phyloP scores from a whole-genome alignment of 495 filamentous ascomycete genomes.

The Darksidea phi region DNA sequence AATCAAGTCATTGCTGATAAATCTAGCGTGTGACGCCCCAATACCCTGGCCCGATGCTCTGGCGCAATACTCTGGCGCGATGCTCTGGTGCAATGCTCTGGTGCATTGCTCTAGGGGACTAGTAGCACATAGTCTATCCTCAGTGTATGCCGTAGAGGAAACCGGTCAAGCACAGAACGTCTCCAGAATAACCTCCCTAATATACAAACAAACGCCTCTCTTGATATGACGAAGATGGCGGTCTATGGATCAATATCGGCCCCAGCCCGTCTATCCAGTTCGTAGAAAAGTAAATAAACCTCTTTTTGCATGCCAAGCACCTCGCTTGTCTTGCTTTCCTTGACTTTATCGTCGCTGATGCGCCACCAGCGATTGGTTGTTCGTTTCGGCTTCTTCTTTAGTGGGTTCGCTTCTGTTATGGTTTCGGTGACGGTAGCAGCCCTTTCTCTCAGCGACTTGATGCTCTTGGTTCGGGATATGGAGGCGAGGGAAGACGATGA shows the following conservation, averaged over 20 bases:
- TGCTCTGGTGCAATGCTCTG: not conserved
- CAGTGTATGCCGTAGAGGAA: no score
- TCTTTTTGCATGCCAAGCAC: constrained; percentile 92
- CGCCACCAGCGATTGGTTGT: constrained; percentile 87
- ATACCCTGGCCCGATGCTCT: no score
- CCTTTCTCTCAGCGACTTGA: constrained; percentile 36
- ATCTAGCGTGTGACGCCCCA: not conserved
- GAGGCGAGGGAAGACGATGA: constrained; percentile 10
- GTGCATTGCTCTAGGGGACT: not conserved
- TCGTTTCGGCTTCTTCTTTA: constrained; percentile 57
- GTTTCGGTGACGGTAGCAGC: constrained; percentile 26
- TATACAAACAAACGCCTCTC: no score
- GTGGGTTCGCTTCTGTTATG: constrained; percentile 19
- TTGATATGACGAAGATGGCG: no score
- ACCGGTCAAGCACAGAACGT: no score
- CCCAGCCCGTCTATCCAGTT: constrained; percentile 57
- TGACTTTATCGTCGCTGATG: constrained; percentile 96
- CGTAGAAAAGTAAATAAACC: constrained; percentile 96
- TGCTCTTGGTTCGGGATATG: constrained; percentile 13
- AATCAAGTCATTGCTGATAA: constrained; percentile 1
- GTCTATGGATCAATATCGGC: not conserved
- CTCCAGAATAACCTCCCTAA: no score
- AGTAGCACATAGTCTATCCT: no score
- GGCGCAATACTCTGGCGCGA: not conserved
- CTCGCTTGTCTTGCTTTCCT: constrained; percentile 86